These are phyloP conservation scores for Aspergillus pseudoglaucus DNA, from an alignment of 2,329 filamentous ascomycete genomes.

Conservation along the genomic window DNA sequence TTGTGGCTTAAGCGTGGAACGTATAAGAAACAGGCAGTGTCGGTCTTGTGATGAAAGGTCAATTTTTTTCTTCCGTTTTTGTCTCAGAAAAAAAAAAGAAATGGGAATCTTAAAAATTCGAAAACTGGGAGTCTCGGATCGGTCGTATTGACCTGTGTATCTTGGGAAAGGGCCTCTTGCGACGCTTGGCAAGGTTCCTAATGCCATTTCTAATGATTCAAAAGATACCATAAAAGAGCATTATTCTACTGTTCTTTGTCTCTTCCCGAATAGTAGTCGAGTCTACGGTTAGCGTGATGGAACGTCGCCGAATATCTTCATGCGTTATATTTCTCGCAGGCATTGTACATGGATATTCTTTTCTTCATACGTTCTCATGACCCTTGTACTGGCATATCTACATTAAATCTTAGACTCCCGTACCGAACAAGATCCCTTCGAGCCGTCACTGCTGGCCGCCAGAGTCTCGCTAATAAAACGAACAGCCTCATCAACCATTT, in stretches of 20 bases:
- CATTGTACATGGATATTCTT: neutral
- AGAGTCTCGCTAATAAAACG: conserved; percentile 46
- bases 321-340: neutral
- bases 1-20: conserved; percentile 68
- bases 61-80: conserved; percentile 18
- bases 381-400: neutral
- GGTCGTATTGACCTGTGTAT: conserved; percentile 22
- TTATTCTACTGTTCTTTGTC: conserved; percentile 15
- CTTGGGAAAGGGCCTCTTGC: conserved; percentile 31
- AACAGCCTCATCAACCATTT: conserved; percentile 51
- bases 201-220: neutral
- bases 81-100: conserved; percentile 20
- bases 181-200: too few relatives aligned
- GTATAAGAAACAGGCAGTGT: conserved; percentile 19
- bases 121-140: conserved; percentile 24
- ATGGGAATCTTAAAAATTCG: conserved; percentile 11
- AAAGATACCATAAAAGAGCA: neutral
- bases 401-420: conserved; percentile 30
- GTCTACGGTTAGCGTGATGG: too few relatives aligned
- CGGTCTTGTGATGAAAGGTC: conserved; percentile 25
- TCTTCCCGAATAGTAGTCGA: too few relatives aligned
- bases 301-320: too few relatives aligned
- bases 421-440: conserved; percentile 21
- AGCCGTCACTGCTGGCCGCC: conserved; percentile 17
- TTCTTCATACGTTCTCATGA: neutral